Evolutionary conservation across 1,284 basidiomycete species (phyloP).

Genomic region (Sanguinoderma infundibulare): DNA sequence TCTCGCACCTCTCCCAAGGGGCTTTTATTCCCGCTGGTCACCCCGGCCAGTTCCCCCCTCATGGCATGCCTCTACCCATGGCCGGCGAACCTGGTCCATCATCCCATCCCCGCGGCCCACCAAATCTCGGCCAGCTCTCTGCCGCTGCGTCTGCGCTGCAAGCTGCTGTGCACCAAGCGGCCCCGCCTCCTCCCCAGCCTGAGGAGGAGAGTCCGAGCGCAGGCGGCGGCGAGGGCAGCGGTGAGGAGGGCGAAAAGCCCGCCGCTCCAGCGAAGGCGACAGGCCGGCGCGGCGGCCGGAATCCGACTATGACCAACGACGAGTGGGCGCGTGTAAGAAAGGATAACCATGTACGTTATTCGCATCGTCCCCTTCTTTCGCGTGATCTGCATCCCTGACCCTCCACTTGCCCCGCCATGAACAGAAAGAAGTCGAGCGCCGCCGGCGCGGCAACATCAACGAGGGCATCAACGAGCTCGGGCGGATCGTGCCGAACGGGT

Average conservation of each 20-base stretch:
- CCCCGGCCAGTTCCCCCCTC: slow-evolving; percentile 22
- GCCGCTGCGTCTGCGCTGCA: slow-evolving; percentile 46
- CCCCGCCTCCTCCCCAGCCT: background rate
- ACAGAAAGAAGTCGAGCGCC: slow-evolving; percentile 96
- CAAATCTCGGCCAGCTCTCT: slow-evolving; percentile 62
- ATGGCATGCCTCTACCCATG: slow-evolving; percentile 21
- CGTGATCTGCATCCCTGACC: too few relatives aligned
- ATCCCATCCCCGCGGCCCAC: slow-evolving; percentile 72
- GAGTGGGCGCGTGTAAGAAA: slow-evolving; percentile 85
- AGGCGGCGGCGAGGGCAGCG: background rate
- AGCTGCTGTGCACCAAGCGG: slow-evolving; percentile 9
- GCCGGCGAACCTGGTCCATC: slow-evolving; percentile 73
- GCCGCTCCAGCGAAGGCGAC: slow-evolving; percentile 3
- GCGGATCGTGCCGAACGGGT: slow-evolving; percentile 85
- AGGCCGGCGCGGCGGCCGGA: slow-evolving; percentile 41
- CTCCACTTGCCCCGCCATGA: slow-evolving; percentile 4
- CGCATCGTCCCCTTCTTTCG: background rate
- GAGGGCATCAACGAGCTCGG: slow-evolving; percentile 94
- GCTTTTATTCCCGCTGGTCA: slow-evolving; percentile 31
- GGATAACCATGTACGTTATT: slow-evolving; percentile 75
- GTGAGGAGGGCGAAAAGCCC: slow-evolving; percentile 23
- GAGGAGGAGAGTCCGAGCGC: slow-evolving; percentile 1
- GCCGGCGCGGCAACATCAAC: slow-evolving; percentile 93
- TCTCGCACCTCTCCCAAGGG: slow-evolving; percentile 61
- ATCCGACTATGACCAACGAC: slow-evolving; percentile 50